A percentile compares a stretch with the other conserved stretches of the same genome.
Conservation (phyloP, 306 rosid genomes). For the Rosa rugosa region DNA sequence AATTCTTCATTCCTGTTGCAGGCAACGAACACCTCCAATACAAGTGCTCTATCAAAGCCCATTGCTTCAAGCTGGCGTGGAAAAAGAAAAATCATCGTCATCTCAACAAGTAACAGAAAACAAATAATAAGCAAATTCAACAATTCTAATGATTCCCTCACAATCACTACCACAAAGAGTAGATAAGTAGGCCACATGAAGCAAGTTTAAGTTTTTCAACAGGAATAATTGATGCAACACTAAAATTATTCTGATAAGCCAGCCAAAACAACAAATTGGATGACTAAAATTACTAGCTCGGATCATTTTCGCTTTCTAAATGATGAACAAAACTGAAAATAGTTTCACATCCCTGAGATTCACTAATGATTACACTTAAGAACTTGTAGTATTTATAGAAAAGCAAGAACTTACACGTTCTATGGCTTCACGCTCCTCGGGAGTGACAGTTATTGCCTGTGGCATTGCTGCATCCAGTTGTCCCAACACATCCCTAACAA, state of each 20-base stretch:
- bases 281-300: not conserved
- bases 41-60: constrained; percentile 82
- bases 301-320: not conserved
- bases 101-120: not conserved
- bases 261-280: not conserved
- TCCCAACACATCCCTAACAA: constrained; percentile 61
- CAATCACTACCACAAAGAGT: not conserved
- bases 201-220: not conserved
- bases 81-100: not conserved
- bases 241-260: not conserved
- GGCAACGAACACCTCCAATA: constrained; percentile 84
- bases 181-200: not conserved
- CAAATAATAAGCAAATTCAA: not conserved
- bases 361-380: not conserved
- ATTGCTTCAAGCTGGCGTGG: constrained; percentile 77
- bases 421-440: constrained; percentile 90
- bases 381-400: not conserved
- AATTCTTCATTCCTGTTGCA: constrained; percentile 92
- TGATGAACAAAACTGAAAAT: not conserved
- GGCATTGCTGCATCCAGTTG: constrained; percentile 63
- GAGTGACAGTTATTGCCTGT: constrained; percentile 72
- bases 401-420: constrained; percentile 69
- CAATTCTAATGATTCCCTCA: not conserved
- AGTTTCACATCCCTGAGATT: not conserved
- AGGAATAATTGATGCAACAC: not conserved